phyloP scores from a whole-genome alignment of 2,329 filamentous ascomycete genomes.

The Diaporthe citri region DNA sequence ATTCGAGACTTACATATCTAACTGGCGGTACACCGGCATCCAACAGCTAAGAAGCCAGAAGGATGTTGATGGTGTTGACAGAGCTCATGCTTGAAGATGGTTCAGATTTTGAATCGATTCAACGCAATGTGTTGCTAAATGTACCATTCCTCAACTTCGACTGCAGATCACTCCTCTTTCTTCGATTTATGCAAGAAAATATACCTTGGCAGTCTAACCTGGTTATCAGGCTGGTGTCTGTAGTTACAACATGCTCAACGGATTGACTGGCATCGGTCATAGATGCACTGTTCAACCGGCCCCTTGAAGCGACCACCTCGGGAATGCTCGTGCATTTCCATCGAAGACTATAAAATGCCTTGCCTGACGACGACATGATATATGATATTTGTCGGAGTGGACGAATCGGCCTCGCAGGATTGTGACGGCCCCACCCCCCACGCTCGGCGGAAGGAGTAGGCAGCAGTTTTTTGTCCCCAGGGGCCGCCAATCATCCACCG shows the following conservation, averaged over 20 bases:
- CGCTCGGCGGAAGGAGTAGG: conserved; percentile 1
- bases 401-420: not conserved
- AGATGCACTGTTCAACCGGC: not conserved
- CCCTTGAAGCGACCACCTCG: not conserved
- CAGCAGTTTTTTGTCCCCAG: not conserved
- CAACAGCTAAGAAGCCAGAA: not conserved
- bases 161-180: not conserved
- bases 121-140: not conserved
- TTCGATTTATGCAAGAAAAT: not conserved
- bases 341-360: not conserved
- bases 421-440: not conserved
- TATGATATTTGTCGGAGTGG: too few species aligned
- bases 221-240: not conserved
- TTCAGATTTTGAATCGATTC: not conserved
- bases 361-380: not conserved
- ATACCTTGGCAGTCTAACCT: not conserved
- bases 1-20: conserved; percentile 16
- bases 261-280: not conserved
- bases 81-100: not conserved
- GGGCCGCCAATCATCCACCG: not conserved
- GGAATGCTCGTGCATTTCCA: not conserved
- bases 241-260: too few species aligned
- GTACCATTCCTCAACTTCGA: not conserved
- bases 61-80: not conserved
- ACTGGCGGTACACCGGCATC: not conserved